Percentiles rank a stretch among this genome's conserved stretches.
Evolutionary conservation across 2,329 filamentous ascomycete species (phyloP).

Genomic region (Colletotrichum limetticola): DNA sequence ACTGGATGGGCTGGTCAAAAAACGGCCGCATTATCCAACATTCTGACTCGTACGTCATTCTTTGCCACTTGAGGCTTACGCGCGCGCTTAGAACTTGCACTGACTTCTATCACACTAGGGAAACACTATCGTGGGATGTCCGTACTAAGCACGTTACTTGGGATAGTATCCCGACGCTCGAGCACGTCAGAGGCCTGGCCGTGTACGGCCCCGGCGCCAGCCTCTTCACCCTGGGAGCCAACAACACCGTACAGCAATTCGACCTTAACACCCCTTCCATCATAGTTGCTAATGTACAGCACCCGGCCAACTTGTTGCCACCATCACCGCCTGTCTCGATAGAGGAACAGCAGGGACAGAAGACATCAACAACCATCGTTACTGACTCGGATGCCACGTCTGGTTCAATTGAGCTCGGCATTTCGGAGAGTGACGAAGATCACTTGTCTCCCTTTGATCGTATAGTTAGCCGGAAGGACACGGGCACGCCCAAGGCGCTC

Average conservation of each 20-base stretch:
- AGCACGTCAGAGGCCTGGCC: constrained; percentile 83
- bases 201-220: constrained; percentile 92
- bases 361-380: constrained; percentile 57
- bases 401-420: constrained; percentile 65
- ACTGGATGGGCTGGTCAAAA: constrained; percentile 99
- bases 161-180: constrained; percentile 86
- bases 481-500: constrained; percentile 63
- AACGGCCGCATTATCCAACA: constrained; percentile 96
- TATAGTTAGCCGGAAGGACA: constrained; percentile 76
- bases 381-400: constrained; percentile 66
- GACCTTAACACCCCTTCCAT: constrained; percentile 85
- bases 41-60: constrained; percentile 76
- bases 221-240: constrained; percentile 89
- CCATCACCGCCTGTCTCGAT: constrained; percentile 86
- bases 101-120: constrained; percentile 60
- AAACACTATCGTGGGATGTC: constrained; percentile 96
- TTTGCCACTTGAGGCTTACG: constrained; percentile 46
- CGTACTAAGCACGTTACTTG: constrained; percentile 96
- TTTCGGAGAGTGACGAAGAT: constrained; percentile 82
- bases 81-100: constrained; percentile 57
- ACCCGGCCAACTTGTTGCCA: constrained; percentile 80
- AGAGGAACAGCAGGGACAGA: constrained; percentile 72
- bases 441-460: constrained; percentile 80
- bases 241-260: constrained; percentile 93
- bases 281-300: constrained; percentile 89